Evolutionary conservation across 2,329 filamentous ascomycete genomes (phyloP), one percentile per base, ranked within the genome.

Genomic region (Lachnellula subtilissima): DNA sequence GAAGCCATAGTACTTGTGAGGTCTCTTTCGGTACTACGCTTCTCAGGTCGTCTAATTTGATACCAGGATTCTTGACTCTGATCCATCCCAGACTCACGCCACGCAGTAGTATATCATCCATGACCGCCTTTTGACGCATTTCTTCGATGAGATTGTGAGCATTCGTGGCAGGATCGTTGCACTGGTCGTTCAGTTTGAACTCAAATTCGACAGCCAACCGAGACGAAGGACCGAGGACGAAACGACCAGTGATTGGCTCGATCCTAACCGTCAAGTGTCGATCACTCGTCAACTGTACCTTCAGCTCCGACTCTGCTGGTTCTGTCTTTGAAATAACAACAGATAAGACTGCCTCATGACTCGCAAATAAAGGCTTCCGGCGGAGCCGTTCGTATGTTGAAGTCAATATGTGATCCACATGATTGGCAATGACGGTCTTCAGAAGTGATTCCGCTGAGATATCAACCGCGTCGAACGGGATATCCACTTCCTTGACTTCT

Each of bases 391-490:
- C 74, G 65, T 85, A 81, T 7, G 89, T 85, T 5, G 79, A 79
- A n/a, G 76, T 78, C 45, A 97, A 78, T 25, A 92, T 83, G 65
- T 87, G 78, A 57, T 83, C 84, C 28, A 87, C 82, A 69, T 97
- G 93, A 58, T 81, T 80, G 36, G 87, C 87, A 64, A 95, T 86
- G 17, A 92, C 84, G 36, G 80, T 79, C 64, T 86, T 86, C 45
- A 99, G 73, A 3, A 96, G 80, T 5, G 75, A 69, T 68, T 96
- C 90, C 50, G 89, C 80, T 2, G 88, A 94, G 22, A 97, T 77
- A 12, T 80, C 75, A 43, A 81, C 75, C 47, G 80, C 75, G 67
- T 95, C 81, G 36, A 96, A 77, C 2, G 78, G 70, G 28, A 97
- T 78, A n/a, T 83, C 74, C n/a, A 77, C 74, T 55, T 87, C 82